Base-by-base conservation (phyloP, 306 rosid species). In the Parietaria judaica region DNA sequence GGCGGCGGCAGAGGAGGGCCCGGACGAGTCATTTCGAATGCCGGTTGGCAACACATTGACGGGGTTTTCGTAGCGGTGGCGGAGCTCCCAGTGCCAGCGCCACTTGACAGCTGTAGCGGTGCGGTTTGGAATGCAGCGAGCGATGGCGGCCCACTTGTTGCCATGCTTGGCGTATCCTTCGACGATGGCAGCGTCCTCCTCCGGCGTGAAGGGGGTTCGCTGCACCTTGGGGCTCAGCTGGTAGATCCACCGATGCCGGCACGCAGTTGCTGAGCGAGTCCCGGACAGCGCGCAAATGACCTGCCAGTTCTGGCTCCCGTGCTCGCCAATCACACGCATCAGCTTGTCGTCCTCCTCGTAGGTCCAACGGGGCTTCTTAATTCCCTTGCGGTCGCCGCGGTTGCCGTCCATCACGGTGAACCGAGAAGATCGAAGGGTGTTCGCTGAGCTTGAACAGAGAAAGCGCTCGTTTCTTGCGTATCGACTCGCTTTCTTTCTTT, bases 131-230 rank as follows among this genome's bases (percentile, higher is more conserved):
- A 92, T 68, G 54, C 84, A 78, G 36, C 96, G 83, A 0, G 98
- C 83, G n/a, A 92, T 86, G 16, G 95, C 88, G 39, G 96, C 95
- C 98, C 98, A 92, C 69, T 84, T 88, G 67, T 92, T 92, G 0
- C 98, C 98, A 54, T 92, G 95, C n/a, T 72, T 0, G 1, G 81
- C 76, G 65, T 88, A 95, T 7, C 94, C 90, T 47, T 53, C 47
- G n/a, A 79, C 16, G 7, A 92, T 88, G 68, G 79, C 17, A 2
- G 60, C 64, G 12, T 88, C 95, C 69, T 92, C 98, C 3, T 73
- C 67, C 0, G 90, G 80, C 0, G 84, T 80, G n/a, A 92, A 92
- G 0, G 98, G 86, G 4, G 81, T 84, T 67, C 88, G 98, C 69
- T 92, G 86, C 44, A 92, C 96, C 13, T 65, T 52, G 14, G 98